Evolutionary conservation across 306 rosid genomes (phyloP), one percentile per base, ranked within the genome.

Genomic region (Trifolium fragiferum): DNA sequence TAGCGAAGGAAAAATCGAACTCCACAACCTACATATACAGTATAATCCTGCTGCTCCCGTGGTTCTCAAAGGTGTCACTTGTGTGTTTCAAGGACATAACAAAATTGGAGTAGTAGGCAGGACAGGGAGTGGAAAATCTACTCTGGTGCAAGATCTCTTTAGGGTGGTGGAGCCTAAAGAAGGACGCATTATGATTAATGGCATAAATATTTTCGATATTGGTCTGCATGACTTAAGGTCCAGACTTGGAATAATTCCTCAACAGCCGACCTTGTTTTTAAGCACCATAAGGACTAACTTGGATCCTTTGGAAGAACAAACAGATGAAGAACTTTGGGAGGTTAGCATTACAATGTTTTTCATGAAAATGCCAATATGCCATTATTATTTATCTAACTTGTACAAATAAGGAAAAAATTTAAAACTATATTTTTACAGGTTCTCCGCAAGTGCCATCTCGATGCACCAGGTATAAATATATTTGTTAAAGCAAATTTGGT

Each of bases 1-100:
- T 49, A 61, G 40, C 25, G 68, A 82, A 8, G 91, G 94, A 20
- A 82, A 60, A 8, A 78, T 89, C 53, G 86, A 85, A 65, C 76
- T 87, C 1, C 75, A 77, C 14, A 41, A 41, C 47, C 15, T 41
- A 3, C 47, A n/a, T n/a, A n/a, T n/a, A n/a, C n/a, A n/a, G n/a
- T n/a, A n/a, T n/a, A n/a, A n/a, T n/a, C n/a, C n/a, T 41, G 5
- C 47, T 41, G 47, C 15, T 11, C 47, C 47, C 14, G 11, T 41
- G 14, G 47, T 41, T 41, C 47, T 41, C 47, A 11, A 41, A 11
- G 47, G 47, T 41, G 47, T 41, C 5, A 41, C 47, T 41, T 41
- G 47, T 11, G 15, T 41, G 5, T 41, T 41, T 15, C 47, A 4
- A 2, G 47, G 47, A 10, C 47, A 41, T 11, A 41, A 41, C 1